A percentile compares a stretch with the other conserved stretches of the same genome.
Conservation (phyloP, 495 filamentous ascomycete genomes). For the Xylaria venustula region DNA sequence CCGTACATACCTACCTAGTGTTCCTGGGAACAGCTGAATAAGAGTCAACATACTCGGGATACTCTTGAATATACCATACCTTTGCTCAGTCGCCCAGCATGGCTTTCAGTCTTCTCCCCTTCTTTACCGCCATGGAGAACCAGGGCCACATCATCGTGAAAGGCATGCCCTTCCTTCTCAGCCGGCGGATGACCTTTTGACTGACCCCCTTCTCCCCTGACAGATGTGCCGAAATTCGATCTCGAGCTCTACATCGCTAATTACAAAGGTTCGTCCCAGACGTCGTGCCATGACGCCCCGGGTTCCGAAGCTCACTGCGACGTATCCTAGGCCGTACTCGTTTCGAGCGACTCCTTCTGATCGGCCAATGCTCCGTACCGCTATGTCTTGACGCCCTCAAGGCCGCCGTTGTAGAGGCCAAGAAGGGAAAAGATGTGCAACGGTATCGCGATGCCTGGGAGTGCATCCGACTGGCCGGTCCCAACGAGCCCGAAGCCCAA, state of each 20-base stretch:
- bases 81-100: conserved; percentile 6
- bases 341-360: conserved; percentile 76
- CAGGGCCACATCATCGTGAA: conserved; percentile 45
- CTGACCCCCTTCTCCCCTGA: not conserved
- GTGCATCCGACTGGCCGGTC: conserved; percentile 59
- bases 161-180: conserved; percentile 32
- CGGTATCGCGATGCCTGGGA: conserved; percentile 70
- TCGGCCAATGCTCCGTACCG: conserved; percentile 73
- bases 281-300: not conserved
- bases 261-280: conserved; percentile 65
- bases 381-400: conserved; percentile 81
- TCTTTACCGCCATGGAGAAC: conserved; percentile 45
- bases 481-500: conserved; percentile 63
- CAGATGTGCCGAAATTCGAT: conserved; percentile 86
- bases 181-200: not conserved
- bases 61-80: too few relatives aligned
- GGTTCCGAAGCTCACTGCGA: conserved; percentile 5
- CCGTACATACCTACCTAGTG: too few relatives aligned
- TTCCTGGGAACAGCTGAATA: too few relatives aligned
- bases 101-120: conserved; percentile 32
- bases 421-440: conserved; percentile 68
- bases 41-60: too few relatives aligned
- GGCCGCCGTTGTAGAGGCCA: conserved; percentile 72
- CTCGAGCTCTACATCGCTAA: conserved; percentile 90
- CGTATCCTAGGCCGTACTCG: conserved; percentile 61